Evolutionary conservation across 1,139 yeast genomes (phyloP).

Genomic region (Saccharomyces hybrid): DNA sequence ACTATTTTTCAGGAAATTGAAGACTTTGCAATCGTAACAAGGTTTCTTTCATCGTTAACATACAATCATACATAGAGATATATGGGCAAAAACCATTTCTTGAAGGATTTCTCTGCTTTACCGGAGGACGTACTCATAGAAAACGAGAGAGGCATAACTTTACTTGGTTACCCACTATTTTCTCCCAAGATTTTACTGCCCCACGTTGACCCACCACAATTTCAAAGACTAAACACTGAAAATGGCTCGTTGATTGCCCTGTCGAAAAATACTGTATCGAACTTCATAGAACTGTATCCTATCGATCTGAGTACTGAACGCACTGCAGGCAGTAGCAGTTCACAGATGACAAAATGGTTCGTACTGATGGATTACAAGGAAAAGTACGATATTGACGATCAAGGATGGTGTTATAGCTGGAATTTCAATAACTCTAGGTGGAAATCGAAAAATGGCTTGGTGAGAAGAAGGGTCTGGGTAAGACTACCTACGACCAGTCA

Average conservation of each 20-base stretch:
- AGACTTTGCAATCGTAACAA: not conserved
- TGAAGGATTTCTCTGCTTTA: not conserved
- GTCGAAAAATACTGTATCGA: not conserved
- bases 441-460: conserved; percentile 53
- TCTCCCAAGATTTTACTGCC: conserved; percentile 38
- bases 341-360: conserved; percentile 56
- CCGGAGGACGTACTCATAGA: conserved; percentile 40
- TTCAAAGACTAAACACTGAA: conserved; percentile 35
- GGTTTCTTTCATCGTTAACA: not conserved
- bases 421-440: conserved; percentile 44
- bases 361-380: conserved; percentile 43
- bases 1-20: not conserved
- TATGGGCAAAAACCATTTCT: not conserved
- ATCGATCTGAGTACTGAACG: conserved; percentile 6
- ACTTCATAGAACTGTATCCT: conserved; percentile 18
- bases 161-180: conserved; percentile 49
- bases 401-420: conserved; percentile 61
- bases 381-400: conserved; percentile 53
- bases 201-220: conserved; percentile 41
- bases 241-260: not conserved
- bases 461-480: conserved; percentile 57
- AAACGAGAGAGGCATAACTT: conserved; percentile 47
- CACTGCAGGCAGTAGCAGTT: conserved; percentile 13
- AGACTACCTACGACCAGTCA: conserved; percentile 29
- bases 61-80: not conserved